phyloP scores from a whole-genome alignment of 179 eudicot species.

The Amaranthus tricolor region DNA sequence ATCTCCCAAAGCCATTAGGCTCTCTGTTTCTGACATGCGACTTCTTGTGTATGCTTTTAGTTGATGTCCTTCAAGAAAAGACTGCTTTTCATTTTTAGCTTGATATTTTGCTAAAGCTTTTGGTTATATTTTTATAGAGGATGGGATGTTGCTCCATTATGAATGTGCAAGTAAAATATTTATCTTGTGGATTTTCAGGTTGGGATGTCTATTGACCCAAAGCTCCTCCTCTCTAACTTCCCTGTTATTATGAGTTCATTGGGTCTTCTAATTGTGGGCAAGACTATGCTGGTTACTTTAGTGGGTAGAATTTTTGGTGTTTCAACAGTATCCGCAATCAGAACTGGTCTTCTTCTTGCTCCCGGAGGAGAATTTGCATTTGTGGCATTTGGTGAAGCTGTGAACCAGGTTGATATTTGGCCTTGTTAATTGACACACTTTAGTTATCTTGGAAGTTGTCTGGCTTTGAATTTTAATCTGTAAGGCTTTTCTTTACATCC shows the following conservation, averaged over 20 bases:
- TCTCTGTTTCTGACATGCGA: neutral
- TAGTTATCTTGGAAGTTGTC: constrained; percentile 10
- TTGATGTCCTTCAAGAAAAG: neutral
- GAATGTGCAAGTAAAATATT: constrained; percentile 13
- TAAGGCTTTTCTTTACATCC: neutral
- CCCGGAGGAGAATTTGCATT: constrained; percentile 99
- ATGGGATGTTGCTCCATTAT: neutral
- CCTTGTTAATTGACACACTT: neutral
- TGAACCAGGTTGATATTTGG: constrained; percentile 69
- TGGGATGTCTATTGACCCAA: constrained; percentile 99
- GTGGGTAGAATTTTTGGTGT: constrained; percentile 86
- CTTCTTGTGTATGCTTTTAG: neutral
- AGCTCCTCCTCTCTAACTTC: constrained; percentile 86
- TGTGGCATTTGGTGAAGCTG: constrained; percentile 99
- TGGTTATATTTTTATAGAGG: neutral
- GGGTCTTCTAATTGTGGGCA: constrained; percentile 81
- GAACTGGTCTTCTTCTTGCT: constrained; percentile 95
- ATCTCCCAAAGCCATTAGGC: neutral
- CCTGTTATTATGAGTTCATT: constrained; percentile 71
- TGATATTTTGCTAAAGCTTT: neutral
- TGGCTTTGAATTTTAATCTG: neutral
- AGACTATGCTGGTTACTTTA: constrained; percentile 71
- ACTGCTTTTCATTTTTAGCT: neutral
- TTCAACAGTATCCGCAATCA: constrained; percentile 74
- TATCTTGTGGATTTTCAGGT: constrained; percentile 57